Evolutionary conservation across 306 rosid species (phyloP).

Genomic region (Pachyrhizus erosus): DNA sequence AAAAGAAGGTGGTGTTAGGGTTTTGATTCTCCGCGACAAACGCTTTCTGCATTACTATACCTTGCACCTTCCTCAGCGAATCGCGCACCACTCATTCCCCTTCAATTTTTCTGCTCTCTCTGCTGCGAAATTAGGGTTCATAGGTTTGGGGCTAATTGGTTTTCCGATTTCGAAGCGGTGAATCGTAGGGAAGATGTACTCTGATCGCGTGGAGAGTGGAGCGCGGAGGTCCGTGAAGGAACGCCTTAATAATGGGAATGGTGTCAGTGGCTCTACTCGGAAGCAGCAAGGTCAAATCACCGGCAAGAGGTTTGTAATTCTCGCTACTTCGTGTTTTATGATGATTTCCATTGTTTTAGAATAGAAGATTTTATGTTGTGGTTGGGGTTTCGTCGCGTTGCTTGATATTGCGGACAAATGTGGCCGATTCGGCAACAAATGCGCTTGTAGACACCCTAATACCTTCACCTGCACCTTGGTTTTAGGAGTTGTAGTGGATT

Average conservation of each 20-base stretch:
- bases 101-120: background rate
- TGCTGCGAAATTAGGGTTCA: conserved; percentile 47
- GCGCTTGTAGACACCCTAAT: background rate
- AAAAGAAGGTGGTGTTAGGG: conserved; percentile 39
- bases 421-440: background rate
- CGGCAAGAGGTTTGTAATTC: conserved; percentile 78
- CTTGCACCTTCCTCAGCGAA: conserved; percentile 10
- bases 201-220: conserved; percentile 88
- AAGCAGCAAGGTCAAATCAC: conserved; percentile 62
- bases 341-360: background rate
- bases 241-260: conserved; percentile 78
- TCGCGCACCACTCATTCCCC: background rate
- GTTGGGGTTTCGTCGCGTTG: background rate
- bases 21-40: conserved; percentile 37
- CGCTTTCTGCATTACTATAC: background rate
- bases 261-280: conserved; percentile 51
- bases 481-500: background rate
- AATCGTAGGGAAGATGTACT: conserved; percentile 65
- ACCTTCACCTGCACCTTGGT: too few species aligned
- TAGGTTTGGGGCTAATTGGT: conserved; percentile 35
- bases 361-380: background rate
- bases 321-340: background rate
- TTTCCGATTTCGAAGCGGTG: conserved; percentile 4
- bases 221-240: conserved; percentile 82
- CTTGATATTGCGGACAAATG: background rate